These are phyloP conservation scores for Scytalidium sp. DNA, from an alignment of 2,329 filamentous ascomycete species.

Conservation along the genomic window DNA sequence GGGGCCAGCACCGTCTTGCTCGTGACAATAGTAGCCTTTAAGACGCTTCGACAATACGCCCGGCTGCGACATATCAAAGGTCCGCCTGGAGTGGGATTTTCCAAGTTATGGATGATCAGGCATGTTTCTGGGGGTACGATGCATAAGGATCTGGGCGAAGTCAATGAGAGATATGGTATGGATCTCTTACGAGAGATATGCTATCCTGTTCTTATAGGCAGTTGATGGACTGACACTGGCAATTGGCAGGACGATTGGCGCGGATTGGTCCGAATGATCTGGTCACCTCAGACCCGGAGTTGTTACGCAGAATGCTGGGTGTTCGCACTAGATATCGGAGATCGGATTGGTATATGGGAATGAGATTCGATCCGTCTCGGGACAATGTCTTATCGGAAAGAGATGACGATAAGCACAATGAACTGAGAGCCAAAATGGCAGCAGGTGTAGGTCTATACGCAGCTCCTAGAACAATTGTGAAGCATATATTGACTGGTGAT, in stretches of 20 bases:
- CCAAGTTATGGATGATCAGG: slow-evolving; percentile 14
- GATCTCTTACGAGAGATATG: neutral
- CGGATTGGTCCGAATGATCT: slow-evolving; percentile 39
- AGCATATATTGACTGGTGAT: no score
- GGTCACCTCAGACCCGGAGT: slow-evolving; percentile 35
- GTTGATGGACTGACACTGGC: neutral
- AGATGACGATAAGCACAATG: slow-evolving; percentile 41
- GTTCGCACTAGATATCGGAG: slow-evolving; percentile 35
- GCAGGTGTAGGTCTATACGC: slow-evolving; percentile 36
- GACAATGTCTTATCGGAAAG: slow-evolving; percentile 51
- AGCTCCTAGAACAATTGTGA: slow-evolving; percentile 39
- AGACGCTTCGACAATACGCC: slow-evolving; percentile 8
- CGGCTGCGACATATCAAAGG: slow-evolving; percentile 16
- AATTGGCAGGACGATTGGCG: slow-evolving; percentile 21
- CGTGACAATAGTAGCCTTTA: neutral
- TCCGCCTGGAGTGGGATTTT: slow-evolving; percentile 11
- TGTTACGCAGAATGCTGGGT: slow-evolving; percentile 34
- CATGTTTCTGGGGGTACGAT: slow-evolving; percentile 9
- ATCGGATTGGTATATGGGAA: slow-evolving; percentile 42
- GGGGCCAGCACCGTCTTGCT: neutral
- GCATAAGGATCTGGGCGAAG: slow-evolving; percentile 12
- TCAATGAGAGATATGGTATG: slow-evolving; percentile 15
- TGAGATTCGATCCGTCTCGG: slow-evolving; percentile 49
- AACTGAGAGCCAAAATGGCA: slow-evolving; percentile 45
- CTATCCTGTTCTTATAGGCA: neutral